phyloP scores from a whole-genome alignment of 1,139 yeast genomes.

The Scheffersomyces parashehatae region DNA sequence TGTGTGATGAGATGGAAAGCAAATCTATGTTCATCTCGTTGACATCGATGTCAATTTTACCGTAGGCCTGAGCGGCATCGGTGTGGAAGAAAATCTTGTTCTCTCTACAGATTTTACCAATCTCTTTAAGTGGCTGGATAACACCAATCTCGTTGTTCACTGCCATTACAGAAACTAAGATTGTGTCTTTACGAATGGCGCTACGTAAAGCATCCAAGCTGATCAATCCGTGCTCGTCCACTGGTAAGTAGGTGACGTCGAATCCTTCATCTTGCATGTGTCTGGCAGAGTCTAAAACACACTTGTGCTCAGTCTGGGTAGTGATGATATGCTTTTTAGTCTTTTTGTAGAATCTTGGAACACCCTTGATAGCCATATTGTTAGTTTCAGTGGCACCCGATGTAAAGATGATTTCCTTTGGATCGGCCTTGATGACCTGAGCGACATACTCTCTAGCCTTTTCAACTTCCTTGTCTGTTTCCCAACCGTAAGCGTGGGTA shows the following conservation, averaged over 20 bases:
- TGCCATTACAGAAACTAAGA: conserved; percentile 92
- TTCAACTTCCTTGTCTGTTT: conserved; percentile 90
- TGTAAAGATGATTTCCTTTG: conserved; percentile 94
- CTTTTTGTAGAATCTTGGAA: conserved; percentile 86
- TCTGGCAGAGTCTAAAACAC: conserved; percentile 94
- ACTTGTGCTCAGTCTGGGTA: conserved; percentile 95
- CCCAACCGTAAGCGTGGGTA: conserved; percentile 99
- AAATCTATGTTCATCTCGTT: conserved; percentile 91
- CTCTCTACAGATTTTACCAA: conserved; percentile 83
- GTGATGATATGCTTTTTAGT: conserved; percentile 94
- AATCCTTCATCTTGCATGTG: conserved; percentile 95
- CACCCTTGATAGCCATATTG: conserved; percentile 93
- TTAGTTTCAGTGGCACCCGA: conserved; percentile 98
- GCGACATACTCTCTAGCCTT: conserved; percentile 83
- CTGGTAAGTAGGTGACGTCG: conserved; percentile 92
- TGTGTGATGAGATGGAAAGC: conserved; percentile 92
- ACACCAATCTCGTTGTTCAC: conserved; percentile 99
- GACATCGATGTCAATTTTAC: conserved; percentile 90
- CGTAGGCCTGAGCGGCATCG: conserved; percentile 98
- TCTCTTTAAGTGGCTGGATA: conserved; percentile 92
- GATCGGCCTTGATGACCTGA: conserved; percentile 82
- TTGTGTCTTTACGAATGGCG: conserved; percentile 89
- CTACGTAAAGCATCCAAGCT: conserved; percentile 73
- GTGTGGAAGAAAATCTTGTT: conserved; percentile 95
- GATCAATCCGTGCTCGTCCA: conserved; percentile 76